phyloP scores from a whole-genome alignment of 1,284 basidiomycete genomes.

The Porodaedalea pini region DNA sequence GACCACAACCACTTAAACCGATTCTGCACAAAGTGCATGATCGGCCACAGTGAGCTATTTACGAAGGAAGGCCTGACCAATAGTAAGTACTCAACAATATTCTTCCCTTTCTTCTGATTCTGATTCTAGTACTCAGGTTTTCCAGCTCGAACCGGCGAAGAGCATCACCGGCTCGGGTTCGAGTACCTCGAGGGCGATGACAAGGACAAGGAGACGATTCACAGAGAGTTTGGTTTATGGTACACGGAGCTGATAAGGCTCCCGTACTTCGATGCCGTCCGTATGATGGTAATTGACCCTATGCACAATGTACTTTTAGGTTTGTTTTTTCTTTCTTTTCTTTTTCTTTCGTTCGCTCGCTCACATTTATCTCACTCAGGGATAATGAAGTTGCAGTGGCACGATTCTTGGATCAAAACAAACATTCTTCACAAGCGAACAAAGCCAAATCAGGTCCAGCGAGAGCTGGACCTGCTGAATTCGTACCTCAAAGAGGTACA shows the following conservation, averaged over 20 bases:
- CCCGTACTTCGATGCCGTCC: slow-evolving; percentile 22
- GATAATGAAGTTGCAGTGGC: slow-evolving; percentile 16
- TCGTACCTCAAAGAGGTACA: not conserved
- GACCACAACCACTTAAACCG: not conserved
- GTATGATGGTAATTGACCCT: slow-evolving; percentile 19
- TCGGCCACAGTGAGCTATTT: not conserved
- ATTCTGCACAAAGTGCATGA: slow-evolving; percentile 9
- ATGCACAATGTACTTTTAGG: slow-evolving; percentile 22
- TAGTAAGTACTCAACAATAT: not conserved
- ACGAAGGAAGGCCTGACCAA: not conserved
- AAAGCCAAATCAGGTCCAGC: not conserved
- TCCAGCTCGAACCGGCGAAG: not conserved
- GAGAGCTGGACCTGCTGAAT: not conserved
- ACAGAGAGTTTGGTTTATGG: slow-evolving; percentile 5
- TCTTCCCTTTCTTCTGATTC: not conserved
- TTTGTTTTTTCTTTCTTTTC: not conserved
- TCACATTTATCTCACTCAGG: slow-evolving; percentile 2
- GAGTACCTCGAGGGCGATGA: not conserved
- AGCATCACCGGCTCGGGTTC: not conserved
- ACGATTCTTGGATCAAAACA: slow-evolving; percentile 7
- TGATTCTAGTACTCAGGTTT: not conserved
- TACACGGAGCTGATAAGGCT: slow-evolving; percentile 14
- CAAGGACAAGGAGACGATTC: not conserved
- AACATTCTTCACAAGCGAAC: slow-evolving; percentile 8
- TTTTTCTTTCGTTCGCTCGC: not conserved